Percentiles rank a stretch among this genome's conserved stretches.
phyloP scores from a whole-genome alignment of 2,329 filamentous ascomycete genomes.

The Graphium sp. region DNA sequence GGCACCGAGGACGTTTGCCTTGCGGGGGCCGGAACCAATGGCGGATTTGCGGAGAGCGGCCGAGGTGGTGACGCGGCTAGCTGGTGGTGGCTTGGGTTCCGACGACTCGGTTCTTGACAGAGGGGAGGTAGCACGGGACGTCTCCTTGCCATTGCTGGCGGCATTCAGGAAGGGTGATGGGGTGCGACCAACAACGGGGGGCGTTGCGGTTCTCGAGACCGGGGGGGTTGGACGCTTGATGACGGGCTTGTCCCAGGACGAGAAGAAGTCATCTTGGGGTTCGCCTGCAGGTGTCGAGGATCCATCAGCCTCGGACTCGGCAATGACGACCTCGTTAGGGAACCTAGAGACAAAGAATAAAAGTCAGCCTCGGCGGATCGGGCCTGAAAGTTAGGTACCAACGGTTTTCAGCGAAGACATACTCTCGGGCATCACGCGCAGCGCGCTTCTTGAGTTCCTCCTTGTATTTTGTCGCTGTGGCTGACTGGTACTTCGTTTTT shows the following conservation, averaged over 20 bases:
- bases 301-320: slow-evolving; percentile 53
- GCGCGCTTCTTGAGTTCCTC: slow-evolving; percentile 83
- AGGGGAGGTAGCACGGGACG: slow-evolving; percentile 68
- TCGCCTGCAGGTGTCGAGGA: slow-evolving; percentile 67
- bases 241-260: slow-evolving; percentile 93
- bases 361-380: neutral
- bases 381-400: neutral
- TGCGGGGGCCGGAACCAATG: slow-evolving; percentile 48
- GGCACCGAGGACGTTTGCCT: slow-evolving; percentile 69
- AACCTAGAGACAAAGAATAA: slow-evolving; percentile 33
- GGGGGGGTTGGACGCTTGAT: slow-evolving; percentile 95
- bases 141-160: slow-evolving; percentile 54
- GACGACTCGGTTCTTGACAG: slow-evolving; percentile 45
- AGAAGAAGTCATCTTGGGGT: slow-evolving; percentile 92
- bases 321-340: slow-evolving; percentile 72
- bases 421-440: slow-evolving; percentile 72
- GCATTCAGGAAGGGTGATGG: slow-evolving; percentile 82
- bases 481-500: slow-evolving; percentile 92
- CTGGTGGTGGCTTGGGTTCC: slow-evolving; percentile 40
- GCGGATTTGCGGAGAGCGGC: slow-evolving; percentile 67
- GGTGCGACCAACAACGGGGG: slow-evolving; percentile 63
- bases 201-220: slow-evolving; percentile 75
- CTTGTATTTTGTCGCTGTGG: slow-evolving; percentile 92
- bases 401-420: too few relatives aligned
- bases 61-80: slow-evolving; percentile 60